Evolutionary conservation across 257 asterid species (phyloP).

Genomic region (Handroanthus guayacan): DNA sequence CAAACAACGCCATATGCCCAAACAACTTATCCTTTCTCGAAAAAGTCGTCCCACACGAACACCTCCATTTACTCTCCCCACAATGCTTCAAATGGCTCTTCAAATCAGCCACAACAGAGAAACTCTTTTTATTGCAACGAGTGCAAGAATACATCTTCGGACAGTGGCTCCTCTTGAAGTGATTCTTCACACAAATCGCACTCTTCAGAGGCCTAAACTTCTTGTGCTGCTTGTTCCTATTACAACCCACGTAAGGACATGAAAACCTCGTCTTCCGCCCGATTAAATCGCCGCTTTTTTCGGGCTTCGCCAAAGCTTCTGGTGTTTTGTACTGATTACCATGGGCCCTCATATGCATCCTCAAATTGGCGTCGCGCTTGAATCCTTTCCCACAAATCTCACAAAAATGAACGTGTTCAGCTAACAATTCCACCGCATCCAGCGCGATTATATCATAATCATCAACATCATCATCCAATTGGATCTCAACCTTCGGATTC

Average conservation of each 20-base stretch:
- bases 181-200: conserved; percentile 80
- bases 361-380: conserved; percentile 87
- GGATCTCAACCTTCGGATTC: conserved; percentile 45
- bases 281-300: conserved; percentile 32
- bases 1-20: conserved; percentile 88
- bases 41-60: conserved; percentile 86
- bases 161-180: conserved; percentile 94
- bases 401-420: conserved; percentile 90
- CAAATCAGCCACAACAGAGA: conserved; percentile 88
- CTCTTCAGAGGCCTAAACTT: conserved; percentile 85
- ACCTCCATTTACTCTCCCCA: conserved; percentile 87
- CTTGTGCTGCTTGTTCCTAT: conserved; percentile 70
- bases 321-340: conserved; percentile 83
- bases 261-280: conserved; percentile 63
- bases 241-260: conserved; percentile 84
- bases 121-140: conserved; percentile 78
- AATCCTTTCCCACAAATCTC: conserved; percentile 95
- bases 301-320: conserved; percentile 82
- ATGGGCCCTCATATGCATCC: conserved; percentile 99
- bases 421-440: conserved; percentile 80
- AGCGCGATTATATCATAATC: conserved; percentile 71
- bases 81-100: conserved; percentile 89
- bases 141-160: conserved; percentile 83
- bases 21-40: conserved; percentile 91
- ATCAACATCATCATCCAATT: conserved; percentile 33